phyloP scores from a whole-genome alignment of 208 protist genomes.

The Trichomonas vaginalis region DNA sequence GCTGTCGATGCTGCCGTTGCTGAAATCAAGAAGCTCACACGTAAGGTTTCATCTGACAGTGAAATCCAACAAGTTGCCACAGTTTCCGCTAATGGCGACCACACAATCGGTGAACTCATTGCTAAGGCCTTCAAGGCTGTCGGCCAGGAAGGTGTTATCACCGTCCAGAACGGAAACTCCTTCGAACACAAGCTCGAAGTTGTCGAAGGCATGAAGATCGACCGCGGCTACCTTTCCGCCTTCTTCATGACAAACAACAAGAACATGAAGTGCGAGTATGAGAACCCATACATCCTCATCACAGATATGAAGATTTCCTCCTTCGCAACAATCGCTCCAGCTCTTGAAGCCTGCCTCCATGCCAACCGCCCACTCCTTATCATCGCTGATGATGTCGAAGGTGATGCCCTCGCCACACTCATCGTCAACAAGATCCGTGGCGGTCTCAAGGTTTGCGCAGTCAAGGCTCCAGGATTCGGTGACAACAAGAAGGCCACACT shows the following conservation, averaged over 20 bases:
- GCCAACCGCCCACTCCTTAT: slow-evolving; percentile 74
- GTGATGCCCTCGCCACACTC: slow-evolving; percentile 77
- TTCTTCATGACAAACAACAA: slow-evolving; percentile 95
- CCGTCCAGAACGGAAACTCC: slow-evolving; percentile 91
- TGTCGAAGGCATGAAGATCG: slow-evolving; percentile 47
- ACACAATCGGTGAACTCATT: slow-evolving; percentile 85
- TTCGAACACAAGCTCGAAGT: slow-evolving; percentile 81
- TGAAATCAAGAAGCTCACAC: slow-evolving; percentile 62
- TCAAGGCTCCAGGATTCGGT: slow-evolving; percentile 96
- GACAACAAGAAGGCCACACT: slow-evolving; percentile 88
- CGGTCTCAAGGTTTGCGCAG: slow-evolving; percentile 44
- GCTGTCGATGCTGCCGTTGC: slow-evolving; percentile 62
- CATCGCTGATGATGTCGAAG: slow-evolving; percentile 94
- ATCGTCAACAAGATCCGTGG: slow-evolving; percentile 71
- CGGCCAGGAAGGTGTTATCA: slow-evolving; percentile 95
- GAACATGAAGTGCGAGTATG: slow-evolving; percentile 72
- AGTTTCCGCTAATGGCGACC: slow-evolving; percentile 96
- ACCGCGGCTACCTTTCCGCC: slow-evolving; percentile 80
- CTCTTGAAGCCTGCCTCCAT: slow-evolving; percentile 38
- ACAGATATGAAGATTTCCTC: slow-evolving; percentile 76
- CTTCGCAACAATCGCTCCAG: slow-evolving; percentile 32
- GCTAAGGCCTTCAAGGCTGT: slow-evolving; percentile 93
- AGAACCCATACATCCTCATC: slow-evolving; percentile 79
- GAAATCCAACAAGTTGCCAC: slow-evolving; percentile 88
- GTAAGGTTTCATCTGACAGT: slow-evolving; percentile 72